Base-by-base conservation (phyloP, 2,329 filamentous ascomycete genomes). In the Pseudogymnoascus sp. region DNA sequence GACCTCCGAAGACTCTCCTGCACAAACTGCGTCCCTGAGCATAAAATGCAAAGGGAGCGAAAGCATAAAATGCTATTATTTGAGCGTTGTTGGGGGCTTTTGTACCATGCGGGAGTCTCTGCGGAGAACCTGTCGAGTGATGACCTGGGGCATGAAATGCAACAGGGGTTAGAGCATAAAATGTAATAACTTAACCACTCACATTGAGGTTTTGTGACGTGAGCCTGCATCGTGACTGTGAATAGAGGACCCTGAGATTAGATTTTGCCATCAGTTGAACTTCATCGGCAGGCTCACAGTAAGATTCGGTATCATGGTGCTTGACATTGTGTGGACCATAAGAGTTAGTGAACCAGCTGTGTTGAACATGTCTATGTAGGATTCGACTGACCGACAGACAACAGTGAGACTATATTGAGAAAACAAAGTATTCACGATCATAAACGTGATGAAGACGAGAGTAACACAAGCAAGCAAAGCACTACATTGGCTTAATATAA, bases 111-210 rank as follows among this genome's bases (percentile, higher is more conserved):
- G 16, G 51, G 51, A 57, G 51, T 34, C 28, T 57, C 51, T 57
- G 51, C 51, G n/a, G 48, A 31, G 48, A 57, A 57, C 25, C 48
- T 57, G 48, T 34, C 5, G 48, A 31, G 48, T 25, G 51, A 57
- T 57, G 51, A 57, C 51, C 51, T 57, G 51, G 25, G 25, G 48
- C 28, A 57, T 57, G 51, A 57, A 57, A 57, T 34, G 51, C 16
- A 57, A 57, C 51, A 21, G 51, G 51, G 51, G 51, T 57, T 34
- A 57, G 28, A 57, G 51, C 51, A 57, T 36, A 57, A 21, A 57
- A 57, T 34, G 16, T 14, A 34, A 57, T 57, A 13, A 57, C 51
- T 57, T 34, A 57, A 57, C 51, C 28, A 16, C 51, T 57, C 16
- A 34, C 21, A 34, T 21, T 36, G 16, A 57, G 16, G 8, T 57